Percentiles rank a stretch among this genome's conserved stretches.
These are phyloP conservation scores for Cyberlindnera saturnus DNA, from an alignment of 805 yeast species.

Conservation along the genomic window DNA sequence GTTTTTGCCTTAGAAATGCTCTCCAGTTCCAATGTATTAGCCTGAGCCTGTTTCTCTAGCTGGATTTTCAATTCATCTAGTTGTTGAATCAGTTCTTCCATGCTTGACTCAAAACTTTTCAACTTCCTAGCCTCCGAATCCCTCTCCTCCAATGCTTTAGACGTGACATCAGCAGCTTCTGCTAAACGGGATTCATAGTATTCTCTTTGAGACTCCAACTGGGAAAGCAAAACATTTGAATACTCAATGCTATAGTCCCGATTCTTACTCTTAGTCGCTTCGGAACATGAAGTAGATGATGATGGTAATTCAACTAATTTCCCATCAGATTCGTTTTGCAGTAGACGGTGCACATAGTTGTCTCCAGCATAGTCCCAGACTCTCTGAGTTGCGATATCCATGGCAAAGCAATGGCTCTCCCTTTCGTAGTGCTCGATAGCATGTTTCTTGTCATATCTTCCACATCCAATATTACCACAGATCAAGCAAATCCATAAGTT, in stretches of 20 bases:
- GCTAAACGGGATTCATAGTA: conserved; percentile 58
- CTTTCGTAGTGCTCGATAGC: conserved; percentile 74
- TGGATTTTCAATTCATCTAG: background rate
- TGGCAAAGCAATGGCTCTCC: conserved; percentile 84
- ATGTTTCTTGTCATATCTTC: conserved; percentile 79
- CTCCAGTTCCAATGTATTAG: background rate
- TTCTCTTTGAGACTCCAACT: conserved; percentile 80
- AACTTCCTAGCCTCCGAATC: background rate
- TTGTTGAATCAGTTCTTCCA: background rate
- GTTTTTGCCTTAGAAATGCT: too few relatives aligned
- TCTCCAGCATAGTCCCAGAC: conserved; percentile 96
- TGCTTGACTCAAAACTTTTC: background rate
- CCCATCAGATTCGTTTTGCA: conserved; percentile 84
- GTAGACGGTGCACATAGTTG: conserved; percentile 77
- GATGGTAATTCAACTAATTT: conserved; percentile 67
- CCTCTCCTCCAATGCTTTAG: conserved; percentile 3
- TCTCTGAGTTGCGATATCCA: conserved; percentile 78
- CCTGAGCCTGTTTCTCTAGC: conserved; percentile 8
- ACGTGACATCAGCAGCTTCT: conserved; percentile 25
- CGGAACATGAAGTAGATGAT: conserved; percentile 4
- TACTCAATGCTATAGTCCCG: conserved; percentile 71
- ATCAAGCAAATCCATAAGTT: conserved; percentile 86
- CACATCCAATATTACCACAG: conserved; percentile 92
- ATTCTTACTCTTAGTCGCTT: conserved; percentile 31
- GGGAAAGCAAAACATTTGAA: conserved; percentile 70